Conservation (phyloP, 2,329 filamentous ascomycete genomes). For the Aspergillus fructus region DNA sequence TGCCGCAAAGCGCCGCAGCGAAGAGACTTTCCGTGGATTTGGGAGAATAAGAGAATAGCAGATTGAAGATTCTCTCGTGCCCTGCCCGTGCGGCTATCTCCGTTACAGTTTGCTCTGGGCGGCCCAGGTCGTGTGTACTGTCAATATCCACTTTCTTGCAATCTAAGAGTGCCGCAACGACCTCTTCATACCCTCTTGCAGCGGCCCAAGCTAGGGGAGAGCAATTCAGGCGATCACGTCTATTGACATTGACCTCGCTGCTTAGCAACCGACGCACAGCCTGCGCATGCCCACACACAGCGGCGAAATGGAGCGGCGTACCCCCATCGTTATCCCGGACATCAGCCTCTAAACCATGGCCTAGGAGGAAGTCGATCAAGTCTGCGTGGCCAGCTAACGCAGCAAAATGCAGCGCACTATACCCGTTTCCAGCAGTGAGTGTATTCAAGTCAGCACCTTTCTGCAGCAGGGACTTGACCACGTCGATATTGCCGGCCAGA, state of each 20-base stretch:
- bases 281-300: background rate
- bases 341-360: background rate
- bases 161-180: background rate
- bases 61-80: too few relatives aligned
- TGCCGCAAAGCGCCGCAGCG: too few relatives aligned
- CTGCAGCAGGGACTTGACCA: background rate
- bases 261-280: background rate
- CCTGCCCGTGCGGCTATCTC: too few relatives aligned
- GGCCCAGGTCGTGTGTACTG: background rate
- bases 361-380: background rate
- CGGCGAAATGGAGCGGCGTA: background rate
- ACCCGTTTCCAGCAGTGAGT: background rate
- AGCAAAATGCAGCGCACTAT: background rate
- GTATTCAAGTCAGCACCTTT: background rate
- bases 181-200: background rate
- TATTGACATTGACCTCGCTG: background rate
- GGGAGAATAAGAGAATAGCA: too few relatives aligned
- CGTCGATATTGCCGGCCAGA: background rate
- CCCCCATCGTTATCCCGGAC: background rate
- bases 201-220: background rate
- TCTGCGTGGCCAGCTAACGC: background rate
- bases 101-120: too few relatives aligned
- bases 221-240: background rate
- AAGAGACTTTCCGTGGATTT: too few relatives aligned
- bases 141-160: background rate